Conservation (phyloP, 1,284 basidiomycete genomes). For the Pseudozyma sp. region DNA sequence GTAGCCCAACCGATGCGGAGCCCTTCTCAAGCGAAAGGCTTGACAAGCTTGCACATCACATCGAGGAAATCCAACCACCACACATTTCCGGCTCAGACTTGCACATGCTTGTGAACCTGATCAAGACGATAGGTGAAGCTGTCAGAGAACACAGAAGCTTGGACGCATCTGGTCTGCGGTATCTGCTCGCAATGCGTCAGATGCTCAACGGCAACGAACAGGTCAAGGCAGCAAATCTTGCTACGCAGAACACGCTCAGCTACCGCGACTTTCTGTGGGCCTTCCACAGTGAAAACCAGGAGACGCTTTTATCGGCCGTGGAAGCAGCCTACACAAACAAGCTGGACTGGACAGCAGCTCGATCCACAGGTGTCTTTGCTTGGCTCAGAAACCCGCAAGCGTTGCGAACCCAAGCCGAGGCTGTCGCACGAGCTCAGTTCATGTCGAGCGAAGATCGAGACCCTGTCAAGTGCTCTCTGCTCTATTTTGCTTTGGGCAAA, state of each 20-base stretch:
- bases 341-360: conserved; percentile 88
- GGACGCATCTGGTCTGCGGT: conserved; percentile 81
- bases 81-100: conserved; percentile 82
- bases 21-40: conserved; percentile 17
- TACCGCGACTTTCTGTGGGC: conserved; percentile 96
- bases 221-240: background rate
- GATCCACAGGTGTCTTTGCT: conserved; percentile 84
- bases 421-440: conserved; percentile 92
- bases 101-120: conserved; percentile 80
- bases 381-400: conserved; percentile 80
- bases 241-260: conserved; percentile 71
- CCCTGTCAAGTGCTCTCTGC: conserved; percentile 87
- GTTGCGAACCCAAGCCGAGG: conserved; percentile 78
- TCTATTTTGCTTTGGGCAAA: conserved; percentile 95
- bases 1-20: conserved; percentile 4
- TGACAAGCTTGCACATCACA: conserved; percentile 56
- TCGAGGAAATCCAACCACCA: conserved; percentile 77
- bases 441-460: conserved; percentile 77
- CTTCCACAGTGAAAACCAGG: conserved; percentile 91
- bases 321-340: conserved; percentile 80
- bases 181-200: conserved; percentile 43
- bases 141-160: conserved; percentile 86
- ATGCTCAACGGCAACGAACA: conserved; percentile 16
- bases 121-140: conserved; percentile 88
- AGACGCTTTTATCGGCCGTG: conserved; percentile 80